Evolutionary conservation across 2,329 filamentous ascomycete species (phyloP), one percentile per base, ranked within the genome.

Genomic region (Simplicillium sp.): DNA sequence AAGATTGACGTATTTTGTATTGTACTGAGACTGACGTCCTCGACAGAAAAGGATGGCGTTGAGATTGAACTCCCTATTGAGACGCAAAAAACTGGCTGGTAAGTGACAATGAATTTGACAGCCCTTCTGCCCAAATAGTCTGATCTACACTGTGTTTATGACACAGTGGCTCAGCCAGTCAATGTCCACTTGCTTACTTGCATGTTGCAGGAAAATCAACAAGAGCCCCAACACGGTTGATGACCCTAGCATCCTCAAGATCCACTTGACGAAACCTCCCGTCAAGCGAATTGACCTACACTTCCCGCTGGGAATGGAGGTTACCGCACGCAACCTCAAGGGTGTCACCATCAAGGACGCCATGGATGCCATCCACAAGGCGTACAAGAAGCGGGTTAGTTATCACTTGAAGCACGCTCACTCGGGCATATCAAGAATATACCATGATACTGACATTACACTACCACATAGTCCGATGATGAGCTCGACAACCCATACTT

Each of bases 311-410:
- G 90, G 90, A 39, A 76, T 92, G 42, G 82, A 90, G 57, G 85
- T 96, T 50, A 86, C 84, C 28, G 90, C 88, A 58, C 79, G 90
- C 57, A 97, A 96, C 67, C 70, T 89, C 54, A 90, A 89, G 65
- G 90, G 90, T 42, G 88, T 97, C 51, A 97, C 90, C 43, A 90
- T 97, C 73, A 96, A 96, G 73, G 90, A 97, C 65, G 88, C 88
- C 44, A 61, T 95, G 62, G 89, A 96, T 62, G 90, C 87, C 55
- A 96, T 97, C 66, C 74, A 95, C 75, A 96, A 95, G 73, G 78
- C 85, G 53, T 94, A 87, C 74, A 94, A 94, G 77, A 96, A 96
- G 80, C 84, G 89, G 77, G 90, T 89, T 66, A 53, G 79, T 62
- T 35, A 12, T 37, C 12, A 13, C 20, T n/a, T 20, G 20, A 9